phyloP scores from a whole-genome alignment of 2,329 filamentous ascomycete genomes.

The Erysiphe pulchra region DNA sequence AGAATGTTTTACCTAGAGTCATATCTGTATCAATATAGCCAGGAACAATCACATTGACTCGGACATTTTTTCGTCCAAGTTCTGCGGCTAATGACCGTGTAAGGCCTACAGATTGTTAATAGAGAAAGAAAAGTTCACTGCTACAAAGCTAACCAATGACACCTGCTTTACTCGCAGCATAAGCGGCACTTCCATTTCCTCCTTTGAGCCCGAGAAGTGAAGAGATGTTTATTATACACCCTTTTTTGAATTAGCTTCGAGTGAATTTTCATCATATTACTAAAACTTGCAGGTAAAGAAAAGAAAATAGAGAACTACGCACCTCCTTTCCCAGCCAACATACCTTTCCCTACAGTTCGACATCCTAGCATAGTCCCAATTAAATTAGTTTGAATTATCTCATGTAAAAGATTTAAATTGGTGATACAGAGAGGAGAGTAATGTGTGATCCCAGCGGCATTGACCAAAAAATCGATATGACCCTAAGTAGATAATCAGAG shows the following conservation, averaged over 20 bases:
- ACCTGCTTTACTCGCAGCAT: conserved; percentile 61
- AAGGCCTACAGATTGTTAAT: conserved; percentile 22
- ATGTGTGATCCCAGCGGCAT: conserved; percentile 53
- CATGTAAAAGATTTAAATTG: conserved; percentile 22
- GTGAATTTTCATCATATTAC: not conserved
- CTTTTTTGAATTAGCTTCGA: conserved; percentile 12
- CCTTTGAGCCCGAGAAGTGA: conserved; percentile 48
- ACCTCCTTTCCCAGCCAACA: conserved; percentile 18
- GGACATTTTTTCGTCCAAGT: conserved; percentile 31
- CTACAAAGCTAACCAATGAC: conserved; percentile 29
- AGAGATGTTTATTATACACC: conserved; percentile 59
- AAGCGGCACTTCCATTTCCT: conserved; percentile 43
- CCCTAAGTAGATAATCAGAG: conserved; percentile 3
- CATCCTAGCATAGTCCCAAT: conserved; percentile 36
- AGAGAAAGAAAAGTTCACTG: not conserved
- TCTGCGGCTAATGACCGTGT: conserved; percentile 41
- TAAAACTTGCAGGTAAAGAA: not conserved
- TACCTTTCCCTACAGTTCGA: conserved; percentile 21
- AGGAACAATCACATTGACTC: conserved; percentile 59
- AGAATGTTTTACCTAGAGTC: conserved; percentile 32
- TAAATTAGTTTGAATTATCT: conserved; percentile 45
- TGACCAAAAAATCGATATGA: conserved; percentile 37
- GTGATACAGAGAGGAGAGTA: conserved; percentile 34
- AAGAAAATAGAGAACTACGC: conserved; percentile 1
- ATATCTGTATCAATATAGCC: conserved; percentile 67